These are phyloP conservation scores for Hibiscus trionum DNA, from an alignment of 345 rosid genomes.

Conservation along the genomic window DNA sequence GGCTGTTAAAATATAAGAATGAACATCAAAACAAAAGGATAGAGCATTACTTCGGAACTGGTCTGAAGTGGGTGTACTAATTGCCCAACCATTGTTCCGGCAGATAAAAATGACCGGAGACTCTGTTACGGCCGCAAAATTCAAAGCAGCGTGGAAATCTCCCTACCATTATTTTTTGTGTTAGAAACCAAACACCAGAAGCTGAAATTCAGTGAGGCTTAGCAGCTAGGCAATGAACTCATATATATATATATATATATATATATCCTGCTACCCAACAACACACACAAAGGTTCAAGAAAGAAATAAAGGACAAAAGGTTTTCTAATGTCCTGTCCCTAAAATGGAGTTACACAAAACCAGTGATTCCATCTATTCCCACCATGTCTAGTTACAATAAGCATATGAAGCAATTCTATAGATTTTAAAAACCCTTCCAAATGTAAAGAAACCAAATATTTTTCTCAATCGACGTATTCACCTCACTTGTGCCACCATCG, in stretches of 20 bases:
- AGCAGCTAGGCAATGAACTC: constrained; percentile 50
- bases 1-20: not conserved
- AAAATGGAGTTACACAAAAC: too few species aligned
- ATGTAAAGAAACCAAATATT: not conserved
- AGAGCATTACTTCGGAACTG: constrained; percentile 63
- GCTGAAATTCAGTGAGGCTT: constrained; percentile 17
- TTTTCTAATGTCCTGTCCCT: too few species aligned
- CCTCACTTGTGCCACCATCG: constrained; percentile 57
- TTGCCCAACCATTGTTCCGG: constrained; percentile 88
- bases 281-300: too few species aligned
- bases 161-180: constrained; percentile 25
- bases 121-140: constrained; percentile 55
- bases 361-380: too few species aligned
- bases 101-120: constrained; percentile 69
- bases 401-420: not conserved
- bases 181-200: constrained; percentile 40
- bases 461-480: not conserved
- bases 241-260: not conserved
- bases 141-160: constrained; percentile 55
- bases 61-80: constrained; percentile 61
- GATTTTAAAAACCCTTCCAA: not conserved
- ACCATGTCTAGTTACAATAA: not conserved
- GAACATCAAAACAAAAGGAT: not conserved
- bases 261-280: too few species aligned
- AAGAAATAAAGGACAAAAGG: too few species aligned